Base-by-base conservation (phyloP, 2,329 filamentous ascomycete species). In the Botrytis sinoallii region DNA sequence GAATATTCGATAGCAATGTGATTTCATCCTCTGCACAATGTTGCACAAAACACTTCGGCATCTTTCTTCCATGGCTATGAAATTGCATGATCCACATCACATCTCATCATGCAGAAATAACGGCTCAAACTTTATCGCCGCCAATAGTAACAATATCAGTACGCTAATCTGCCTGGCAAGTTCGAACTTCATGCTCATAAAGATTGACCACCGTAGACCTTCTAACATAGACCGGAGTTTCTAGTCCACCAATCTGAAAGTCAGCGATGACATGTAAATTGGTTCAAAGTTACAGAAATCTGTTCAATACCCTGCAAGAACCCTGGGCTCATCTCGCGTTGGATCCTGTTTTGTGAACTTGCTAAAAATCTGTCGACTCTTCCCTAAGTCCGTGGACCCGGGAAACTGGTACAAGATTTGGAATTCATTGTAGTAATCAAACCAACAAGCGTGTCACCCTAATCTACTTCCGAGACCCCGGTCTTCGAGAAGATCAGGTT, bases 341-440 rank as follows among this genome's bases (percentile, higher is more conserved):
- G 60, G 46, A 57, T 32, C 46, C 46, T 12, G 44, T 20, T 71
- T 18, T 66, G 60, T 52, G 46, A 38, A 38, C 32, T 55, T 52
- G 32, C 46, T 48, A 48, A 16, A 44, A 48, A 25, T 48, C 20
- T 48, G 46, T 48, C 16, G 46, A 48, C 46, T 6, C 46, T 9
- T 9, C 46, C 46, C 9, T 25, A 48, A 38, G 22, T 29, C n/a
- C 8, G 46, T 67, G 38, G 46, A 44, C 25, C 70, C 46, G 42
- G 65, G 4, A 40, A 12, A 59, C 35, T 44, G 46, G 46, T 22
- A 57, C 48, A 32, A 44, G 48, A 46, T 67, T 72, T 52, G 35
- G 48, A 57, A 72, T 57, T 68, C 22, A 22, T 29, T 55, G 35
- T 55, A 67, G 35, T 42, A 68, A 68, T 68, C 46, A 68, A 68